phyloP scores from a whole-genome alignment of 352 stramenopile genomes.

The Pythium vanterpoolii region DNA sequence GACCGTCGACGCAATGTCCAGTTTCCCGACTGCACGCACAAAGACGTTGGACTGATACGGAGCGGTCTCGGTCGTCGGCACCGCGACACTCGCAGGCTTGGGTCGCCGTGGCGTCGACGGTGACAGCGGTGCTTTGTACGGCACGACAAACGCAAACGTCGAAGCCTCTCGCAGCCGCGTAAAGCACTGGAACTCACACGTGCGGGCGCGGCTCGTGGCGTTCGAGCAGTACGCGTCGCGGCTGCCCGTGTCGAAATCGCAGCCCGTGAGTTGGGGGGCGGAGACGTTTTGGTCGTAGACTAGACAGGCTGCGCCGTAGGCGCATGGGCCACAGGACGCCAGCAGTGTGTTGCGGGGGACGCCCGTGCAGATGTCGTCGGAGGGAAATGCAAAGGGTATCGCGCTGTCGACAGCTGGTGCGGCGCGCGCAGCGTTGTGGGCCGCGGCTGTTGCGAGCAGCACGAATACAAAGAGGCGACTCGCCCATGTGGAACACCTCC shows the following conservation, averaged over 20 bases:
- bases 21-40: neutral
- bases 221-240: neutral
- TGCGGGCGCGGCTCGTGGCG: too few species aligned
- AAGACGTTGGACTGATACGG: slow-evolving; percentile 9
- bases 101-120: too few species aligned
- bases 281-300: neutral
- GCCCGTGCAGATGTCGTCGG: neutral
- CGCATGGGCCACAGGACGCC: neutral
- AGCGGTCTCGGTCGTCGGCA: neutral
- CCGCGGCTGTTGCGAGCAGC: neutral
- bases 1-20: neutral
- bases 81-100: neutral
- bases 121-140: neutral
- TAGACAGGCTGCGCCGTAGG: neutral
- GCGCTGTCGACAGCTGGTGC: neutral
- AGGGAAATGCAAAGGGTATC: neutral
- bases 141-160: slow-evolving; percentile 1
- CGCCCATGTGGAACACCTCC: neutral
- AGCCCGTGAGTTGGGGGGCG: neutral
- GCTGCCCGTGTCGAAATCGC: neutral
- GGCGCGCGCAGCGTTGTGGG: neutral
- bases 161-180: neutral
- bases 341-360: slow-evolving; percentile 8
- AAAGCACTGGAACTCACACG: slow-evolving; percentile 9
- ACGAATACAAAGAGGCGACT: neutral